Base-by-base conservation (phyloP, 176 grass and related monocot species). In the Hyparrhenia diplandra region DNA sequence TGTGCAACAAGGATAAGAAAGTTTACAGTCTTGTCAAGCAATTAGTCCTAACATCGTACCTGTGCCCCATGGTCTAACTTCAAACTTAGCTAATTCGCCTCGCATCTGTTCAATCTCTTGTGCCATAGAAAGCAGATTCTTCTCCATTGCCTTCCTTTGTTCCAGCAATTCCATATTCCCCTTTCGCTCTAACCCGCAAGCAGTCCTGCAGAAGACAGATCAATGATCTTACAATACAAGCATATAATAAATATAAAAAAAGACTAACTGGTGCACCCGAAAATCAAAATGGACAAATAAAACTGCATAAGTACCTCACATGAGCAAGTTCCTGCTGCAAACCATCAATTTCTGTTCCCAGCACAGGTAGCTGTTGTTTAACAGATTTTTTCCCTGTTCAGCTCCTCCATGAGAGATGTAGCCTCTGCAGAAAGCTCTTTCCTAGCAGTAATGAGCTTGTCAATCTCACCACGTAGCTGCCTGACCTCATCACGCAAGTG, bases 101-200 rank as follows among this genome's bases (percentile, higher is more conserved):
- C 68, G 77, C 83, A 94, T 85, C 85, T 94, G 85, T 43, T 91
- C 86, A 82, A 89, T 87, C 71, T 94, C 92, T 71, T 86, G 89
- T 57, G 81, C 67, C 84, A 94, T 91, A 8, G 92, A 89, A 76
- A 87, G 31, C 89, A 94, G 87, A 73, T 74, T 91, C 79, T 91
- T 94, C 34, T 94, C 92, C 89, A 94, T 91, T 79, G 81, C 78
- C 86, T 91, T 88, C 86, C 81, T 89, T 84, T 94, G 92, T 84
- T 91, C 92, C 81, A 94, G 75, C 81, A 94, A 42, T 80, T 91
- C 86, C 61, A 91, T 52, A 42, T 94, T 94, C 72, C 69, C 86
- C 58, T 94, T 91, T 73, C 75, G 79, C 73, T 94, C 89, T 28
- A 89, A 67, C 31, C 81, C 89, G 25, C 87, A 84, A 82, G 89